These are phyloP conservation scores for Botrytis squamosa DNA, from an alignment of 2,329 filamentous ascomycete genomes.

Conservation along the genomic window DNA sequence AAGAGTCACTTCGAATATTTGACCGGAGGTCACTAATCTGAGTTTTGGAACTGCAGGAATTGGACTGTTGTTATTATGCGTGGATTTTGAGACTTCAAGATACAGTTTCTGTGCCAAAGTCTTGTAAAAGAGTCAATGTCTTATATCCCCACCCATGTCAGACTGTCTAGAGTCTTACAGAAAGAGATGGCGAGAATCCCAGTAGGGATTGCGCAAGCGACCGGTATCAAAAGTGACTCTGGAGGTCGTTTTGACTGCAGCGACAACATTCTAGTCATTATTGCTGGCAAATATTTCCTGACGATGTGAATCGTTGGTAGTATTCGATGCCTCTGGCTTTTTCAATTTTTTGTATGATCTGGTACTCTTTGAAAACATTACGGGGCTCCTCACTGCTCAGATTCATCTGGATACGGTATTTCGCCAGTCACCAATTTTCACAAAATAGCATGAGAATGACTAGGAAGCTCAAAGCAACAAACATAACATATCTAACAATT, in stretches of 20 bases:
- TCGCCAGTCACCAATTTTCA: too few relatives aligned
- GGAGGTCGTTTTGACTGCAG: neutral
- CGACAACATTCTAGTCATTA: neutral
- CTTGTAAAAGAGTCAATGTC: neutral
- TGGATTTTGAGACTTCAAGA: accelerated
- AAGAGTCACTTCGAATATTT: neutral
- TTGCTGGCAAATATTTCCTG: neutral
- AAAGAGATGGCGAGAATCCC: accelerated
- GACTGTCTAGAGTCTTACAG: neutral
- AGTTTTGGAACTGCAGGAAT: neutral
- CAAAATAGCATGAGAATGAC: neutral
- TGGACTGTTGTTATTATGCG: too few relatives aligned
- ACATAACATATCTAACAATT: neutral
- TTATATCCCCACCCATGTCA: neutral
- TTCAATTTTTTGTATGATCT: neutral
- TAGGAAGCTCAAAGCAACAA: neutral
- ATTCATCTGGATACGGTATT: too few relatives aligned
- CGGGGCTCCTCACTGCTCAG: too few relatives aligned
- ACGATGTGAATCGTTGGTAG: neutral
- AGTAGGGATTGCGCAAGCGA: neutral
- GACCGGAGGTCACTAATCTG: neutral
- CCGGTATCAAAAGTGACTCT: neutral
- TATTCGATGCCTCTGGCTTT: neutral
- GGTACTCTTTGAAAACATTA: neutral
- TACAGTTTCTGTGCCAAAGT: accelerated